Conservation (phyloP, 805 yeast species). For the Starmerella etchellsii region DNA sequence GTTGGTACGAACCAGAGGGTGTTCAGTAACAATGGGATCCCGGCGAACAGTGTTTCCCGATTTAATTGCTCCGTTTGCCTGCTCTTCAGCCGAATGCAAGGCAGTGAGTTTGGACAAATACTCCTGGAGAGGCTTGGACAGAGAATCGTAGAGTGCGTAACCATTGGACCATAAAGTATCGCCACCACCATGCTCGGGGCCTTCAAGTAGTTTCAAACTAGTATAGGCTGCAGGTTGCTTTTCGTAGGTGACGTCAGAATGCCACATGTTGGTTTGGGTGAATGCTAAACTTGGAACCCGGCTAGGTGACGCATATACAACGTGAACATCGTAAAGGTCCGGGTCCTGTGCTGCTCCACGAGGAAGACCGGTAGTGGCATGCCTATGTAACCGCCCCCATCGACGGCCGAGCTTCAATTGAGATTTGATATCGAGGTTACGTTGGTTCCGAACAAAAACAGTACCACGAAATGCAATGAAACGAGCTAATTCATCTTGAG, state of each 20-base stretch:
- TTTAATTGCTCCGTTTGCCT: conserved; percentile 43
- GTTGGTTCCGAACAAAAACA: conserved; percentile 39
- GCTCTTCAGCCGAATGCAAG: conserved; percentile 49
- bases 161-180: conserved; percentile 44
- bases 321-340: conserved; percentile 30
- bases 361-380: conserved; percentile 32
- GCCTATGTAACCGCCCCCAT: conserved; percentile 47
- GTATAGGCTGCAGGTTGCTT: conserved; percentile 55
- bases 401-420: conserved; percentile 52
- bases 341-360: conserved; percentile 51
- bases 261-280: conserved; percentile 37
- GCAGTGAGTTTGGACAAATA: conserved; percentile 42
- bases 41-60: conserved; percentile 57
- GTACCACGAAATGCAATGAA: conserved; percentile 37
- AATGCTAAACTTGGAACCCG: conserved; percentile 22
- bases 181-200: conserved; percentile 47
- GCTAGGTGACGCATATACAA: conserved; percentile 22
- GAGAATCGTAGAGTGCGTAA: conserved; percentile 40
- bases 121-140: conserved; percentile 36
- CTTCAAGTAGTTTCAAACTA: conserved; percentile 39
- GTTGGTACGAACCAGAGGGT: conserved; percentile 60
- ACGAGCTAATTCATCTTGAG: conserved; percentile 38
- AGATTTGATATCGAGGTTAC: conserved; percentile 46
- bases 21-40: conserved; percentile 46
- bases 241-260: conserved; percentile 65